Percentiles rank a stretch among this genome's conserved stretches.
phyloP scores from a whole-genome alignment of 768 basidiomycete species.

The Holtermanniella nyarrowii region DNA sequence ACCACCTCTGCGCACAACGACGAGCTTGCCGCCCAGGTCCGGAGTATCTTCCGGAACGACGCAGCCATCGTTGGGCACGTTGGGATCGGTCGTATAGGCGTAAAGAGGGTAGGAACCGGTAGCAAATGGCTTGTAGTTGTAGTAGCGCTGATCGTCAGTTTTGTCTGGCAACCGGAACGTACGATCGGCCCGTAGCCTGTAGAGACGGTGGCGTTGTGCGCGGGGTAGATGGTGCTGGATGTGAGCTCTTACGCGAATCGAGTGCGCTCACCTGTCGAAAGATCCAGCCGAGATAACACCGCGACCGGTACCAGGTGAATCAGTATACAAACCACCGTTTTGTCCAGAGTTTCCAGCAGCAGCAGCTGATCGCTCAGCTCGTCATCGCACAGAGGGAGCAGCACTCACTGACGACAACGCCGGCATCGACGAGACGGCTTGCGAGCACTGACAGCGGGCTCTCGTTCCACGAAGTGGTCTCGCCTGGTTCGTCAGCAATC shows the following conservation, averaged over 20 bases:
- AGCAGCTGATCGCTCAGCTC: too few species aligned
- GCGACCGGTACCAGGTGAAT: constrained; percentile 48
- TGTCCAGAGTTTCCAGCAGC: constrained; percentile 54
- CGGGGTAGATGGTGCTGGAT: constrained; percentile 46
- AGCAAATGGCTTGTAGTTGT: constrained; percentile 47
- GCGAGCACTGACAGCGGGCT: constrained; percentile 50
- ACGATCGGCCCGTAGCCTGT: constrained; percentile 42
- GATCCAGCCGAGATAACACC: constrained; percentile 48
- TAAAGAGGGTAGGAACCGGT: constrained; percentile 48
- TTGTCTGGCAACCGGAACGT: neutral
- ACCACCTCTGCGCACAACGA: constrained; percentile 52
- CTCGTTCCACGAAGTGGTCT: constrained; percentile 57
- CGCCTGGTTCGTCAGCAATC: too few species aligned
- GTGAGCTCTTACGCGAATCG: neutral
- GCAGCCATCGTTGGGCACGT: constrained; percentile 53
- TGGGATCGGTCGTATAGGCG: constrained; percentile 54
- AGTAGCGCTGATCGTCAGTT: constrained; percentile 44
- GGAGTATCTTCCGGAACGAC: constrained; percentile 50
- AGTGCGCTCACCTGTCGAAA: constrained; percentile 17
- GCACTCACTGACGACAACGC: constrained; percentile 47
- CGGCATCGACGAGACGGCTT: constrained; percentile 50
- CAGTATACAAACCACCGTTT: constrained; percentile 56
- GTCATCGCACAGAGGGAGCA: neutral
- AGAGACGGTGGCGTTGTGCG: constrained; percentile 50
- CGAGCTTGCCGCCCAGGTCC: constrained; percentile 50